A percentile compares a stretch with the other conserved stretches of the same genome.
These are phyloP conservation scores for Flaveria trinervia DNA, from an alignment of 129 eudicot genomes.

Conservation along the genomic window DNA sequence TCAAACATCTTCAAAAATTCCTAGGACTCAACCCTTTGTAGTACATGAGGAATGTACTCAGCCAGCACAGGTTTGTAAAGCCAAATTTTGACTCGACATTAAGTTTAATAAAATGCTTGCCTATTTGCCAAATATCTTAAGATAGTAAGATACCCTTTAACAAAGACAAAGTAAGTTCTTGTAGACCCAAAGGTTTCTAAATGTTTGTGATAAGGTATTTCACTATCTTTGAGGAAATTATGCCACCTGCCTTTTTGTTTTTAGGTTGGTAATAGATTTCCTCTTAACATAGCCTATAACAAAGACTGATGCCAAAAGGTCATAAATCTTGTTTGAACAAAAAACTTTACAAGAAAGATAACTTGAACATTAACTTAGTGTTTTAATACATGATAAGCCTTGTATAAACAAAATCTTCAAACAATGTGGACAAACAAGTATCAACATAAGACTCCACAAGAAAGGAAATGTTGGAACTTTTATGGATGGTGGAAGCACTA, in stretches of 20 bases:
- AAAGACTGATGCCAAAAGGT: background rate
- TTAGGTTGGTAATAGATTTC: background rate
- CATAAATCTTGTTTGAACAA: background rate
- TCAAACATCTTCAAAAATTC: slow-evolving; percentile 52
- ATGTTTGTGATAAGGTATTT: background rate
- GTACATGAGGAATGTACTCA: slow-evolving; percentile 75
- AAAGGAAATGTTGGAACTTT: background rate
- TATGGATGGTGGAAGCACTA: too few relatives aligned
- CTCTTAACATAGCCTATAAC: background rate
- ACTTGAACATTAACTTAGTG: background rate
- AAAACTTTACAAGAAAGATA: background rate
- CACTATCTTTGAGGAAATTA: background rate
- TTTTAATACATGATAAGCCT: background rate
- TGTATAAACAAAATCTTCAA: background rate
- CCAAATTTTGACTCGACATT: background rate
- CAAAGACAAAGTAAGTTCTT: background rate
- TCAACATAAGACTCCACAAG: background rate
- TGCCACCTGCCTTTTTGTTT: background rate
- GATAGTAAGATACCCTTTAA: background rate
- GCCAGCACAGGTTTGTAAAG: slow-evolving; percentile 74
- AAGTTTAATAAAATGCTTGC: background rate
- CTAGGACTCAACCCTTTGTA: slow-evolving; percentile 69
- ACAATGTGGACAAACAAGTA: background rate
- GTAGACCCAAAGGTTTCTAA: background rate
- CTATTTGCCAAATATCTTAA: slow-evolving; percentile 3